A percentile compares a stretch with the other conserved stretches of the same genome.
These are phyloP conservation scores for Jamesozyma piceae DNA, from an alignment of 805 yeast species.

Conservation along the genomic window DNA sequence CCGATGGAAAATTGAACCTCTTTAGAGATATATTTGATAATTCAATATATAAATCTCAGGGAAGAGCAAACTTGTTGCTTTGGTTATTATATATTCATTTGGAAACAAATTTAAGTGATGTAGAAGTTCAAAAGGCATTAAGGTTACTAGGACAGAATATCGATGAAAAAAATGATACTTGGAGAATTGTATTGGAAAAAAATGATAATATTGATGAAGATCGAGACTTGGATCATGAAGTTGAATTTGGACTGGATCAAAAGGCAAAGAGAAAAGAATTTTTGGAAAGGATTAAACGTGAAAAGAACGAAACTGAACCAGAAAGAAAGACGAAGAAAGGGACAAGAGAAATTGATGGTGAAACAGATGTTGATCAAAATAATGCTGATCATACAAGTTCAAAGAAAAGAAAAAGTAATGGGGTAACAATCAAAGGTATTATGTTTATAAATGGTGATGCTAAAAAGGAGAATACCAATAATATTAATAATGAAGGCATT, in stretches of 20 bases:
- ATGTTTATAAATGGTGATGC: not conserved
- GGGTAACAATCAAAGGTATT: not conserved
- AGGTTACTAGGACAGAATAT: constrained; percentile 12
- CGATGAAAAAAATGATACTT: not conserved
- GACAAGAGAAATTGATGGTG: constrained; percentile 1
- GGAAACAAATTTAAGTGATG: constrained; percentile 57
- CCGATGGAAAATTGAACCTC: constrained; percentile 3
- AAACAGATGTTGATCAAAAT: not conserved
- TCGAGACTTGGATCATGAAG: constrained; percentile 23
- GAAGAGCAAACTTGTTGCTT: constrained; percentile 62
- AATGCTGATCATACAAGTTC: not conserved
- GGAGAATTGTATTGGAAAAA: constrained; percentile 7
- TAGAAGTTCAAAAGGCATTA: constrained; percentile 32
- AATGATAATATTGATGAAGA: constrained; percentile 15
- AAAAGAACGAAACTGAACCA: not conserved
- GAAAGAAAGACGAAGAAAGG: not conserved
- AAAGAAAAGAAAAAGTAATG: not conserved
- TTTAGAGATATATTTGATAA: constrained; percentile 46
- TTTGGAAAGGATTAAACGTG: constrained; percentile 9
- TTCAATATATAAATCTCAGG: constrained; percentile 47
- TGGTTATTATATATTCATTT: constrained; percentile 78
- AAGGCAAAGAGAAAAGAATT: constrained; percentile 20
- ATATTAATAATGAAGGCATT: not conserved
- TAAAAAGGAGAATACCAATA: not conserved
- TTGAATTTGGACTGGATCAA: constrained; percentile 23